Conservation (phyloP, 176 grass and related monocot genomes). For the Aegilops sharonensis region DNA sequence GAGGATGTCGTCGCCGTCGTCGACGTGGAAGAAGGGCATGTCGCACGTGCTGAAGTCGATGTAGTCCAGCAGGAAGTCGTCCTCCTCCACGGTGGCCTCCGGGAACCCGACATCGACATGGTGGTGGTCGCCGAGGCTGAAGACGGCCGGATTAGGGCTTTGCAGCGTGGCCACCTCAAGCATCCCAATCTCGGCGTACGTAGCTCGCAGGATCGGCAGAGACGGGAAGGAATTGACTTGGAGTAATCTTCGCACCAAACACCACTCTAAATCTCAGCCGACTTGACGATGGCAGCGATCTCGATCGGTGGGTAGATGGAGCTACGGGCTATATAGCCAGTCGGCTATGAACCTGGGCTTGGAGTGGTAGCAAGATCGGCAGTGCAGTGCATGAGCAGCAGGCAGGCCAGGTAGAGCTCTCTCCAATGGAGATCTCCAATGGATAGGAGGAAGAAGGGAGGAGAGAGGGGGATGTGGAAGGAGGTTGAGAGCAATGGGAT, state of each 20-base stretch:
- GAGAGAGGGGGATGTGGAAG: background rate
- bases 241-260: background rate
- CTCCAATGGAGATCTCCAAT: slow-evolving; percentile 32
- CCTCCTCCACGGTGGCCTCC: slow-evolving; percentile 3
- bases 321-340: background rate
- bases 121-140: slow-evolving; percentile 10
- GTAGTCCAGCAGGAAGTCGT: slow-evolving; percentile 62
- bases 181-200: slow-evolving; percentile 41
- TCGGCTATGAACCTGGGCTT: background rate
- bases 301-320: background rate
- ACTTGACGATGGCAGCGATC: background rate
- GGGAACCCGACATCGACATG: slow-evolving; percentile 48
- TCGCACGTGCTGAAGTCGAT: slow-evolving; percentile 78
- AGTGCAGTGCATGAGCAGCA: slow-evolving; percentile 36
- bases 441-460: slow-evolving; percentile 23
- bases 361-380: background rate
- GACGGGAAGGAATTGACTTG: background rate
- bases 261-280: slow-evolving; percentile 9
- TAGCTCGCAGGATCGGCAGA: slow-evolving; percentile 15
- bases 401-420: background rate
- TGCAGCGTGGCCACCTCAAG: slow-evolving; percentile 67
- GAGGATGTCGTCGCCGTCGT: slow-evolving; percentile 79
- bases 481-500: slow-evolving; percentile 15
- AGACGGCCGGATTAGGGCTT: slow-evolving; percentile 40
- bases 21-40: slow-evolving; percentile 44